Conservation (phyloP, 257 asterid species). For the Salvia splendens region DNA sequence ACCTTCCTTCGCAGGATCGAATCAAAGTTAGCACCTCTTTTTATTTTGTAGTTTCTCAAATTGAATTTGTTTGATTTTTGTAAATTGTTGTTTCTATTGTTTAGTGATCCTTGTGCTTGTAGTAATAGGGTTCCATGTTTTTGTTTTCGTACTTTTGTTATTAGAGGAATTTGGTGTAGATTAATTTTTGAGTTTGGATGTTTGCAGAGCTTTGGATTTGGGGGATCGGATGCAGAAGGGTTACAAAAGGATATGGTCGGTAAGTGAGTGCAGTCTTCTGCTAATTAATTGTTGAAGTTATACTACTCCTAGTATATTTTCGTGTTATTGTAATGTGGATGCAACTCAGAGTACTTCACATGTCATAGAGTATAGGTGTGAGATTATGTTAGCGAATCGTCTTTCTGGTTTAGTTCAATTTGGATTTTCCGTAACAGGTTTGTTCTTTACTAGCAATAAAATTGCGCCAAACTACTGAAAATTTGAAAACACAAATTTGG, state of each 20-base stretch:
- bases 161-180: slow-evolving; percentile 17
- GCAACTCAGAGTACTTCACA: background rate
- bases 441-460: no score
- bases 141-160: background rate
- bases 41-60: background rate
- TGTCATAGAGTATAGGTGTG: slow-evolving; percentile 11
- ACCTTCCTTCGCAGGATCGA: slow-evolving; percentile 47
- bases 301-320: background rate
- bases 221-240: slow-evolving; percentile 44
- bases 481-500: no score
- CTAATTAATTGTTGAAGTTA: background rate
- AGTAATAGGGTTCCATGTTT: background rate
- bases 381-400: slow-evolving; percentile 9
- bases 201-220: slow-evolving; percentile 44
- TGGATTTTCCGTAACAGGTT: no score
- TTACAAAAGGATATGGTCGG: slow-evolving; percentile 35
- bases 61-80: background rate
- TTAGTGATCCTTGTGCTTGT: slow-evolving; percentile 13
- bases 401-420: background rate
- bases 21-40: slow-evolving; percentile 41
- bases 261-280: slow-evolving; percentile 32
- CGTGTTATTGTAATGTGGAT: background rate
- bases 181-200: slow-evolving; percentile 17
- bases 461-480: no score
- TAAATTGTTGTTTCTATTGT: background rate